Evolutionary conservation across 352 stramenopile species (phyloP).

Genomic region (Pythium volutum): DNA sequence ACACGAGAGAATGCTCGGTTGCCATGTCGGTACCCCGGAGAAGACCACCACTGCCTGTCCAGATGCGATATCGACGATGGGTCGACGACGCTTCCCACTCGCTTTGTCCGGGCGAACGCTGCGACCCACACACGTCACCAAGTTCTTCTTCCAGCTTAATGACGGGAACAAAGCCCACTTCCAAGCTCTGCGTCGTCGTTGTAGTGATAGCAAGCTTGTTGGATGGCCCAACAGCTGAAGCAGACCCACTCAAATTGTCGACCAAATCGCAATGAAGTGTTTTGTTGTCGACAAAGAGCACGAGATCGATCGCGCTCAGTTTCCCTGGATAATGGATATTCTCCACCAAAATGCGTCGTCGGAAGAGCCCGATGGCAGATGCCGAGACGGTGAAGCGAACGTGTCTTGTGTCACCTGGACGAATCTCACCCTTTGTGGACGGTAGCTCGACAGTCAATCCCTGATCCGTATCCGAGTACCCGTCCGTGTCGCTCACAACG

Average conservation of each 20-base stretch:
- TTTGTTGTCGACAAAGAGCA: constrained; percentile 81
- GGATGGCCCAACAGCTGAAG: neutral
- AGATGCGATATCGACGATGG: constrained; percentile 64
- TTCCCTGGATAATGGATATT: constrained; percentile 83
- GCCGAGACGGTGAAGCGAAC: constrained; percentile 68
- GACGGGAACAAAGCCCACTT: constrained; percentile 66
- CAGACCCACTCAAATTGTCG: neutral
- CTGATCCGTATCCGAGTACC: constrained; percentile 79
- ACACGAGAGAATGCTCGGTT: constrained; percentile 9
- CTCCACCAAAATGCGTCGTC: constrained; percentile 76
- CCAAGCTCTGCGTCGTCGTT: constrained; percentile 18
- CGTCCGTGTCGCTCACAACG: constrained; percentile 51
- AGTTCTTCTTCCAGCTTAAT: constrained; percentile 71
- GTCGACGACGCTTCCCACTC: constrained; percentile 30
- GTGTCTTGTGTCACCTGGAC: constrained; percentile 44
- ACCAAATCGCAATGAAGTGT: constrained; percentile 43
- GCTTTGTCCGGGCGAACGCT: neutral
- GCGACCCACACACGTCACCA: constrained; percentile 9
- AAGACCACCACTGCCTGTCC: constrained; percentile 9
- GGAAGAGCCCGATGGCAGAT: constrained; percentile 73
- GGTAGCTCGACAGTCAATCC: constrained; percentile 64
- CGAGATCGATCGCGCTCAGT: constrained; percentile 70
- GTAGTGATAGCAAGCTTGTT: neutral
- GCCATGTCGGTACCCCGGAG: constrained; percentile 20
- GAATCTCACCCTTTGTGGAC: constrained; percentile 71